Conservation (phyloP, 148 eudicot genomes). For the Amaranthus cruentus region DNA sequence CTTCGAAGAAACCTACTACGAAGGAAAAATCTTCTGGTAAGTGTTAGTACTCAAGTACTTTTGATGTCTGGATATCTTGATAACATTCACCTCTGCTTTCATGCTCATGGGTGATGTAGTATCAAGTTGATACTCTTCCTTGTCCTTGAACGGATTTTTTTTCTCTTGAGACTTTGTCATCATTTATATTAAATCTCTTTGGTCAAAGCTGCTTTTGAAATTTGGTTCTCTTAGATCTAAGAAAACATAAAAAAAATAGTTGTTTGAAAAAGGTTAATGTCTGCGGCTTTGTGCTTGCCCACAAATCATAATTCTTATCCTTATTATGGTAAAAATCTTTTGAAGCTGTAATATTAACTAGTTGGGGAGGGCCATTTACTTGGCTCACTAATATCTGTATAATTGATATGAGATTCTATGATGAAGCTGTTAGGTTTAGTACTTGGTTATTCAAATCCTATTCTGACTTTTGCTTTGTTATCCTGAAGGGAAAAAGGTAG, state of each 20-base stretch:
- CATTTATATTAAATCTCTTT: too few species aligned
- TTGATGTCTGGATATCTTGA: neutral
- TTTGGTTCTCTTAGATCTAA: too few species aligned
- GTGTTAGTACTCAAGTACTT: neutral
- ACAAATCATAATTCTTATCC: too few species aligned
- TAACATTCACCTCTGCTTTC: neutral
- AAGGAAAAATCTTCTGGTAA: slow-evolving; percentile 56
- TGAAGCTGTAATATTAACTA: neutral
- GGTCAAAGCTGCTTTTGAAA: neutral
- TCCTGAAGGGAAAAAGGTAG: slow-evolving; percentile 53
- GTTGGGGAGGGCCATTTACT: neutral
- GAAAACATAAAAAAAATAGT: too few species aligned
- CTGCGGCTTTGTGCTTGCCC: too few species aligned
- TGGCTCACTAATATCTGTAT: neutral
- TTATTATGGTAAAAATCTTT: neutral
- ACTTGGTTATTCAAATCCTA: neutral
- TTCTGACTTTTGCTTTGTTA: slow-evolving; percentile 12
- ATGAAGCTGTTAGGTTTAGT: neutral
- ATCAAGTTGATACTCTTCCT: neutral
- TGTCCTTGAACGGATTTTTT: too few species aligned
- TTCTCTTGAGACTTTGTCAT: too few species aligned
- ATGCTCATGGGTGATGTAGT: neutral
- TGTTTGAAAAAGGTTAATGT: too few species aligned
- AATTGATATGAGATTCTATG: neutral
- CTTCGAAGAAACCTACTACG: slow-evolving; percentile 56